Evolutionary conservation across 2,329 filamentous ascomycete genomes (phyloP), one percentile per base, ranked within the genome.

Genomic region (Rugonectria rugulosa): DNA sequence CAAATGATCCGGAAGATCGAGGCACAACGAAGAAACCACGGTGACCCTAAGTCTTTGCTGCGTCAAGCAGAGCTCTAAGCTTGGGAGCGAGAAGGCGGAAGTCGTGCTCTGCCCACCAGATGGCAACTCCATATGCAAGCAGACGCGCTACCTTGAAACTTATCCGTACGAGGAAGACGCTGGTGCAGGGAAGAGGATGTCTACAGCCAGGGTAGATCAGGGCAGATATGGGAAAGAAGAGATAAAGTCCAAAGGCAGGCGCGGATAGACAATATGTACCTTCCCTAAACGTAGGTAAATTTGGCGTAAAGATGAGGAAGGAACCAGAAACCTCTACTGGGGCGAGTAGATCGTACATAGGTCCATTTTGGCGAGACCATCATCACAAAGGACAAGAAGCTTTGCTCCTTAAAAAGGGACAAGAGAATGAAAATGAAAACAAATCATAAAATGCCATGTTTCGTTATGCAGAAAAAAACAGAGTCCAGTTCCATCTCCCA

Each of bases 1-100:
- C 17, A 49, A n/a, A 7, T 41, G 44, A 10, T 44, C 17, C 5
- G 67, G 70, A 2, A 72, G 23, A 24, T 66, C 56, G 31, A 75
- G 50, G 4, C 59, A 56, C 5, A 76, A n/a, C 1, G 65, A 66
- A 1, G 68, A 61, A 3, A 62, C 57, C 11, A 71, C 53, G 21
- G 51, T 51, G 1, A 73, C 45, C 23, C 68, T 59, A 9, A 73
- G 14, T 12, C 66, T 59, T 24, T 61, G 59, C 40, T 55, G 49
- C 11, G 53, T 63, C 36, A 64, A 56, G 19, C 61, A 44, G 12
- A 70, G 52, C 24, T 54, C 62, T 11, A 73, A 42, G 8, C 34
- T 51, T 1, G 72, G 70, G 6, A 74, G 46, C n/a, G 55, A 50
- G 8, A 73, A 47, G 2, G 47, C 38, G 6, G 57, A 38, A 12